Percentiles rank a stretch among this genome's conserved stretches.
These are phyloP conservation scores for Coprinellus aureogranulatus DNA, from an alignment of 768 basidiomycete species.

Conservation along the genomic window DNA sequence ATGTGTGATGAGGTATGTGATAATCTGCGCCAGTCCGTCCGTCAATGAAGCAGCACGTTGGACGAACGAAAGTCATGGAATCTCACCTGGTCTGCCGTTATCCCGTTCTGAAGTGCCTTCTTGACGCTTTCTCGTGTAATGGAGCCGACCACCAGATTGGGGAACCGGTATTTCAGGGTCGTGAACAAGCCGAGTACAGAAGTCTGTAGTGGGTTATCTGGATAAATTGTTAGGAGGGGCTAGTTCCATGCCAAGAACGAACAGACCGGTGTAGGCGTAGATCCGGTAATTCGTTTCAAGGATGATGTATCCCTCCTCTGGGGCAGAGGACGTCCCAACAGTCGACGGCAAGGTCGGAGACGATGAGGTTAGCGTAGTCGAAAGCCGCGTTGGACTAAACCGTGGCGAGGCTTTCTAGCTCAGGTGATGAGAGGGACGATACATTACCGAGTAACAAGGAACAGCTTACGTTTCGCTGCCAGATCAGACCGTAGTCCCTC, in stretches of 20 bases:
- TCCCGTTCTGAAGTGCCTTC: slow-evolving; percentile 90
- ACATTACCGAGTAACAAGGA: slow-evolving; percentile 18
- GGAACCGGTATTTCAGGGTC: slow-evolving; percentile 89
- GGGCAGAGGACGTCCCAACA: slow-evolving; percentile 52
- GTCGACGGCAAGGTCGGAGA: slow-evolving; percentile 75
- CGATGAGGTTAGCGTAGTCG: slow-evolving; percentile 92
- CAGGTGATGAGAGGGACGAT: slow-evolving; percentile 23
- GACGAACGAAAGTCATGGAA: slow-evolving; percentile 15
- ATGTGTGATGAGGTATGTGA: slow-evolving; percentile 89
- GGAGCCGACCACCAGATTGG: slow-evolving; percentile 93
- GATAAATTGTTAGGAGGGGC: slow-evolving; percentile 10
- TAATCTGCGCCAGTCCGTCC: slow-evolving; percentile 60
- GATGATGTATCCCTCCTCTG: slow-evolving; percentile 87
- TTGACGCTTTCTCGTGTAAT: slow-evolving; percentile 95
- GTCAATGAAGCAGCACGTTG: slow-evolving; percentile 13
- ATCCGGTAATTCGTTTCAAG: slow-evolving; percentile 98
- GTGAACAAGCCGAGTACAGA: slow-evolving; percentile 95
- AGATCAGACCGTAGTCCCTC: slow-evolving; percentile 91
- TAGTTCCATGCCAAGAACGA: slow-evolving; percentile 17
- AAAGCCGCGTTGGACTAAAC: slow-evolving; percentile 92
- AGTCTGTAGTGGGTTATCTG: slow-evolving; percentile 94
- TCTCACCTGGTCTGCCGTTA: slow-evolving; percentile 90
- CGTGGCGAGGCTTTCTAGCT: slow-evolving; percentile 66
- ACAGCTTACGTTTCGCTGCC: slow-evolving; percentile 66
- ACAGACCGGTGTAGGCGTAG: slow-evolving; percentile 92